A percentile compares a stretch with the other conserved stretches of the same genome.
These are phyloP conservation scores for Eustoma russellianum DNA, from an alignment of 257 asterid species.

Conservation along the genomic window DNA sequence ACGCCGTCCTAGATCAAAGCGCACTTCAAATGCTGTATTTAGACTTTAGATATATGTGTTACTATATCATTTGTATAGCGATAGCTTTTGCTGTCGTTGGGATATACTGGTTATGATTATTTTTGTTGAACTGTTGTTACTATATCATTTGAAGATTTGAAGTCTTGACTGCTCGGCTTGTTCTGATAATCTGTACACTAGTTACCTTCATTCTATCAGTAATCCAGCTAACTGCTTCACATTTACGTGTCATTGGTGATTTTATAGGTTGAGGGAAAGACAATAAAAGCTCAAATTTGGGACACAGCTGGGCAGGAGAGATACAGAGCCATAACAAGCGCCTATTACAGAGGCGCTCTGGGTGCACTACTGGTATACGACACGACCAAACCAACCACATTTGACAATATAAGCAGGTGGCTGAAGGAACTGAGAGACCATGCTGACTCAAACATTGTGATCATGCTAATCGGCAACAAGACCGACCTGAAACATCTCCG, in stretches of 20 bases:
- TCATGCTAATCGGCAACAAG: constrained; percentile 85
- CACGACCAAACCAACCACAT: constrained; percentile 80
- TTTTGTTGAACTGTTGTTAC: too few species aligned
- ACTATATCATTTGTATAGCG: not conserved
- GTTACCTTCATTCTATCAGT: not conserved
- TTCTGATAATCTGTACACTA: not conserved
- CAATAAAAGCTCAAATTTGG: constrained; percentile 95
- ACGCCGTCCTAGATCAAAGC: too few species aligned
- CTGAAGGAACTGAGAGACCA: constrained; percentile 94
- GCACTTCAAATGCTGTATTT: not conserved
- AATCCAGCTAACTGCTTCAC: too few species aligned
- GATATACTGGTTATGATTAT: too few species aligned
- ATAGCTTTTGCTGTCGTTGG: too few species aligned
- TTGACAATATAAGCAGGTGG: constrained; percentile 87
- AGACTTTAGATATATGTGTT: not conserved
- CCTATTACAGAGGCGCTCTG: constrained; percentile 92
- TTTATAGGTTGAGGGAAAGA: constrained; percentile 71
- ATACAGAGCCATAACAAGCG: constrained; percentile 73
- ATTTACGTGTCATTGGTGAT: not conserved
- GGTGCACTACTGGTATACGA: constrained; percentile 95
- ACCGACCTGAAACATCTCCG: constrained; percentile 85
- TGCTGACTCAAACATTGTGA: constrained; percentile 83
- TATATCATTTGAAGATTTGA: too few species aligned
- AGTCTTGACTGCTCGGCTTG: not conserved
- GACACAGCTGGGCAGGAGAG: constrained; percentile 99